Percentiles rank a stretch among this genome's conserved stretches.
Evolutionary conservation across 139 green algal genomes (phyloP).

Genomic region (Chlamydomonas sp.): DNA sequence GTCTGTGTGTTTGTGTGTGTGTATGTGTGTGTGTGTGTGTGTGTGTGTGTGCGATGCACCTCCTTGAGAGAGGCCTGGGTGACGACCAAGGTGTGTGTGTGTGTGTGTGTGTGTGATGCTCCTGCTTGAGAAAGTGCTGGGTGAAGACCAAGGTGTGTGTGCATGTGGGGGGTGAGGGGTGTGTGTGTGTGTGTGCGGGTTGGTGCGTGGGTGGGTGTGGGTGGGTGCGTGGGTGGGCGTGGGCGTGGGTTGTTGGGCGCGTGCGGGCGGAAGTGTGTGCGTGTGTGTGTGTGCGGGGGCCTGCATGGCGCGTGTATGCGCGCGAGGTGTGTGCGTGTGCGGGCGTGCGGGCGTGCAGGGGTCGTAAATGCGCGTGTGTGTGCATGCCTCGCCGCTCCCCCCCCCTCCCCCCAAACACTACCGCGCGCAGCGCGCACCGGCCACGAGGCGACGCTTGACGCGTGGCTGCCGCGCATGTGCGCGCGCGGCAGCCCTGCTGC

Average conservation of each 20-base stretch:
- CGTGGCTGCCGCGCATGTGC: conserved; percentile 81
- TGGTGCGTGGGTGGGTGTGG: background rate
- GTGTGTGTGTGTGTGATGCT: conserved; percentile 23
- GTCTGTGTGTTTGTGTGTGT: conserved; percentile 14
- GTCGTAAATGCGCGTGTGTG: background rate
- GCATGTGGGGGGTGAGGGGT: too few relatives aligned
- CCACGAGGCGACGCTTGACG: conserved; percentile 82
- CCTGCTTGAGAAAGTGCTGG: too few relatives aligned
- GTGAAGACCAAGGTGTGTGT: too few relatives aligned
- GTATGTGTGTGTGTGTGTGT: conserved; percentile 13
- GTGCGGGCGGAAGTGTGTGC: background rate
- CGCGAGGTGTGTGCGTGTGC: too few relatives aligned
- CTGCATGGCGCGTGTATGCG: too few relatives aligned
- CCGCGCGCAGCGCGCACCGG: conserved; percentile 58
- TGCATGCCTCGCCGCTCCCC: background rate
- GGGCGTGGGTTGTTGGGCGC: background rate
- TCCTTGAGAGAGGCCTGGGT: conserved; percentile 72
- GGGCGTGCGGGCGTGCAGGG: background rate
- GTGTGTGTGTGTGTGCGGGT: background rate
- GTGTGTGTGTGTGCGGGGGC: conserved; percentile 7
- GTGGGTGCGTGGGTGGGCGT: background rate
- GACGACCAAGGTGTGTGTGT: conserved; percentile 71
- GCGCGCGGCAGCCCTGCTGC: background rate
- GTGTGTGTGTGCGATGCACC: conserved; percentile 13
- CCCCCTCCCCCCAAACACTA: too few relatives aligned